These are phyloP conservation scores for Penicillium brasilianum DNA, from an alignment of 2,329 filamentous ascomycete genomes.

Conservation along the genomic window DNA sequence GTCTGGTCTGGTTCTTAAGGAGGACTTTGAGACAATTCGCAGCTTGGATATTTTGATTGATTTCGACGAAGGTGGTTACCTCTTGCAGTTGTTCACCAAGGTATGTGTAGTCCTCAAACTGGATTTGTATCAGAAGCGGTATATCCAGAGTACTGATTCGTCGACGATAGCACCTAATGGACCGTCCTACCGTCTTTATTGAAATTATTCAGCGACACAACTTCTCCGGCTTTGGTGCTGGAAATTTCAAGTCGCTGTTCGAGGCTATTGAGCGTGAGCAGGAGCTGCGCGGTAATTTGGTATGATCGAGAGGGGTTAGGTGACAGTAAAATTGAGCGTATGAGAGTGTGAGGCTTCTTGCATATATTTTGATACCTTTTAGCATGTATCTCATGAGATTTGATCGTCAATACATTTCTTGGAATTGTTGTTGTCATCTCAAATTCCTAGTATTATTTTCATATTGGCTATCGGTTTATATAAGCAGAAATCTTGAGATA, in stretches of 20 bases:
- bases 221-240: constrained; percentile 90
- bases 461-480: neutral
- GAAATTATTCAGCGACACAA: constrained; percentile 94
- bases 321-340: neutral
- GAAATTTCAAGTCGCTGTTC: constrained; percentile 94
- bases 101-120: constrained; percentile 30
- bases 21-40: constrained; percentile 80
- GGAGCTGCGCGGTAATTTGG: constrained; percentile 79
- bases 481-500: neutral
- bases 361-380: constrained; percentile 4
- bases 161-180: constrained; percentile 73
- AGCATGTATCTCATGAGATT: neutral
- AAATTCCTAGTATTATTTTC: neutral
- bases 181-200: constrained; percentile 91
- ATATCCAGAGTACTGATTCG: constrained; percentile 9
- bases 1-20: constrained; percentile 65
- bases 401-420: neutral
- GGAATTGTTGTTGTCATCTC: neutral
- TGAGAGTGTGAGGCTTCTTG: neutral
- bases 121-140: neutral
- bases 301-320: constrained; percentile 27
- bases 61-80: constrained; percentile 90
- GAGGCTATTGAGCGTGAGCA: constrained; percentile 96
- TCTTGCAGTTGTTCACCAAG: constrained; percentile 77
- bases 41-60: constrained; percentile 87